phyloP scores from a whole-genome alignment of 2,329 filamentous ascomycete species.

The Cordyceps javanica region DNA sequence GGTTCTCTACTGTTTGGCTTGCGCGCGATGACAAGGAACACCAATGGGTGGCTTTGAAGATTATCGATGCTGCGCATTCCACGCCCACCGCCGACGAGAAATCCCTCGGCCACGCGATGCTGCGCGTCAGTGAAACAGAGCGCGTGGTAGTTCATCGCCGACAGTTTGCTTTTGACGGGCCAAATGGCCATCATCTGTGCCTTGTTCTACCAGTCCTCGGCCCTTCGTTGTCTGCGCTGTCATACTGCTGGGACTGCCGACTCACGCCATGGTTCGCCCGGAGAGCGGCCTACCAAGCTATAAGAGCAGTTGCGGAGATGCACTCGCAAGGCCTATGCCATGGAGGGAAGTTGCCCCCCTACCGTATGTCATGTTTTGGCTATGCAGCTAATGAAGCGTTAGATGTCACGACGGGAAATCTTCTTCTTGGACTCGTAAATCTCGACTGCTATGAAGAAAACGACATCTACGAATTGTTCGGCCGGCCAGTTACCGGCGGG shows the following conservation, averaged over 20 bases:
- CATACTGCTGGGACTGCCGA: slow-evolving; percentile 13
- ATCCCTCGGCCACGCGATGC: not conserved
- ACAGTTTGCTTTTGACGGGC: slow-evolving; percentile 18
- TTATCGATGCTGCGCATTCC: slow-evolving; percentile 17
- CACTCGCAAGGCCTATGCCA: slow-evolving; percentile 21
- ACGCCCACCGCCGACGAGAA: slow-evolving; percentile 4
- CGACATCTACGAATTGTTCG: slow-evolving; percentile 15
- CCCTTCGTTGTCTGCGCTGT: slow-evolving; percentile 15
- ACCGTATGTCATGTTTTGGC: not conserved
- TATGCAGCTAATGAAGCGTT: not conserved
- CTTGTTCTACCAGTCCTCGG: slow-evolving; percentile 22
- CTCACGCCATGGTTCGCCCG: slow-evolving; percentile 15
- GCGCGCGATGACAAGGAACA: slow-evolving; percentile 23
- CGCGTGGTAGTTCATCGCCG: slow-evolving; percentile 11
- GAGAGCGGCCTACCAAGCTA: slow-evolving; percentile 13
- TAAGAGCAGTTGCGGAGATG: slow-evolving; percentile 17
- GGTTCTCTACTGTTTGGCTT: slow-evolving; percentile 39
- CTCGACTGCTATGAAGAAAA: slow-evolving; percentile 7
- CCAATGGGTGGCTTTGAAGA: slow-evolving; percentile 21
- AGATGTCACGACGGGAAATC: slow-evolving; percentile 18
- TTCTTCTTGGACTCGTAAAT: slow-evolving; percentile 15
- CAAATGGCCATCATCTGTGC: slow-evolving; percentile 23
- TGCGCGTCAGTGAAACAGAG: not conserved
- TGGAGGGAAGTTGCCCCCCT: slow-evolving; percentile 17
- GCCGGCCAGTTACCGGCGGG: slow-evolving; percentile 10